Percentiles rank a stretch among this genome's conserved stretches.
phyloP scores from a whole-genome alignment of 1,284 basidiomycete genomes.

The Heterobasidion irregulare region DNA sequence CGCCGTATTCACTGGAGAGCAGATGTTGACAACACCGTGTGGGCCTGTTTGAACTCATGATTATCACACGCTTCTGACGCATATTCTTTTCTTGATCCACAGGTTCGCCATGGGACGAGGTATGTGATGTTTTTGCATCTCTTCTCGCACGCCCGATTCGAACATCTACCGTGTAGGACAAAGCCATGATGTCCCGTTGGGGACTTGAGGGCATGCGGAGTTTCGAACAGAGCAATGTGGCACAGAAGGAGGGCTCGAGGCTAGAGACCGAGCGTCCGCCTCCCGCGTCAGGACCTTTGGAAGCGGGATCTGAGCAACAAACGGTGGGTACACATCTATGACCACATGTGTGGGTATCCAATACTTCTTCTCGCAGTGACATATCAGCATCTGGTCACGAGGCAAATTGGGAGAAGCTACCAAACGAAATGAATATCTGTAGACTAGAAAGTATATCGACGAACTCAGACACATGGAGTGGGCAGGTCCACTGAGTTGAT shows the following conservation, averaged over 20 bases:
- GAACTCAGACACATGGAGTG: not conserved
- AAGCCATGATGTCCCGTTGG: slow-evolving; percentile 90
- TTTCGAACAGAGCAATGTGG: slow-evolving; percentile 58
- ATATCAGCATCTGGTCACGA: not conserved
- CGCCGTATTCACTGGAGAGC: slow-evolving; percentile 95
- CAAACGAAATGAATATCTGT: not conserved
- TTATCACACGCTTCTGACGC: not conserved
- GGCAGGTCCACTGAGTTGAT: too few species aligned
- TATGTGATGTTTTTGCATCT: slow-evolving; percentile 18
- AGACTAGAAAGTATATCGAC: not conserved
- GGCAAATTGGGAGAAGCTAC: not conserved
- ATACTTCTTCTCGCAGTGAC: not conserved
- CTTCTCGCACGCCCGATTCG: slow-evolving; percentile 1
- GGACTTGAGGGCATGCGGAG: slow-evolving; percentile 87
- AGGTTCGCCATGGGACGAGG: slow-evolving; percentile 86
- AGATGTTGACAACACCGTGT: slow-evolving; percentile 97
- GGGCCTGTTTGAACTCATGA: slow-evolving; percentile 23
- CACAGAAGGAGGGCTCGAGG: slow-evolving; percentile 35
- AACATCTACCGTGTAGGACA: slow-evolving; percentile 50
- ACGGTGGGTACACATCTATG: not conserved
- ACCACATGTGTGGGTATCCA: not conserved
- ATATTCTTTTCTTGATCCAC: slow-evolving; percentile 5
- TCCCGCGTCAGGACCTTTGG: too few species aligned
- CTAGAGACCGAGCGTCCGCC: slow-evolving; percentile 8
- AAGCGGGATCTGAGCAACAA: not conserved